Evolutionary conservation across 768 basidiomycete genomes (phyloP), one percentile per base, ranked within the genome.

Genomic region (Auriscalpium orientale): DNA sequence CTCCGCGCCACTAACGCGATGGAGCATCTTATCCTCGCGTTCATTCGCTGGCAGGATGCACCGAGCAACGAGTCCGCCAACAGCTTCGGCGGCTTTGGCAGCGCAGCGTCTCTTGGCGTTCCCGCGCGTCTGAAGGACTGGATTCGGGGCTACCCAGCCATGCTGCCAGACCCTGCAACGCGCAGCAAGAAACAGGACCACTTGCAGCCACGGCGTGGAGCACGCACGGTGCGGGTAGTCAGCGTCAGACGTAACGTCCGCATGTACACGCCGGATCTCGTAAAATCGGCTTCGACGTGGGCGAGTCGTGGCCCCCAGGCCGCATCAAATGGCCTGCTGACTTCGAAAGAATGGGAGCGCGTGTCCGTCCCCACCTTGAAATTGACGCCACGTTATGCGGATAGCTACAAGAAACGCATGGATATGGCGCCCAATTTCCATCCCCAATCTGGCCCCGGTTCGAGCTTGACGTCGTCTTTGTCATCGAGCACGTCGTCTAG

Each of bases 11-110:
- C 87, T 4, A 83, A 85, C 37, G 95, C 95, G 1, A 89, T 89
- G 63, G 95, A 99, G 67, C 95, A 99, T 62, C 75, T 99, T 49
- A 74, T 98, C n/a, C 80, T 98, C 12, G 80, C 91, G 0, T 95
- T 87, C 68, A 86, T 98, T 56, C 83, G 95, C 34, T 89, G 84
- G 76, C 85, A 91, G 63, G 83, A 87, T 56, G 75, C 80, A 5
- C 59, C 66, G 6, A 59, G 66, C 55, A 48, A 60, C 65, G 38
- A 71, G 56, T 53, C 65, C 64, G 28, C 62, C 1, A 45, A 52
- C 54, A 66, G 70, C 48, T 70, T 64, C 50, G 60, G 71, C 12
- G 74, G 77, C 35, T 77, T 75, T 4, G 81, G 79, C 55, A 78
- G 82, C 4, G 74, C 82, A 4, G 74, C 82, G 8, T 77, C 62